Conservation (phyloP, 2,329 filamentous ascomycete species). For the Alternaria sp. region DNA sequence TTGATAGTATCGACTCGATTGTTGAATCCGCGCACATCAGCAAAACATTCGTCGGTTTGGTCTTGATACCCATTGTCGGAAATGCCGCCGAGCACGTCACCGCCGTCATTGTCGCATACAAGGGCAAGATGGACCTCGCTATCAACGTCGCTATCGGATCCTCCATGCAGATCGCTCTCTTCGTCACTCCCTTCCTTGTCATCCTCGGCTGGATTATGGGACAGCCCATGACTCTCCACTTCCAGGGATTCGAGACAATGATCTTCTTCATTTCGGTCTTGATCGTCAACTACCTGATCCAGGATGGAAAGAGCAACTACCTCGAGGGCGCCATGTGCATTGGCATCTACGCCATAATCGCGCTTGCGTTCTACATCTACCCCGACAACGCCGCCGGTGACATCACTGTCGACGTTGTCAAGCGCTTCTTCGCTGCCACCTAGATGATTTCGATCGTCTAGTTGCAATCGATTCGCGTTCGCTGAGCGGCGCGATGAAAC, state of each 20-base stretch:
- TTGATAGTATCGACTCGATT: conserved; percentile 61
- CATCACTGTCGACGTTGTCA: conserved; percentile 34
- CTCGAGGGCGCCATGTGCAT: conserved; percentile 74
- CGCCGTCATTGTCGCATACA: conserved; percentile 61
- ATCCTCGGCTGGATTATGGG: conserved; percentile 63
- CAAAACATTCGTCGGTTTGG: conserved; percentile 64
- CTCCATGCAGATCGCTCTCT: conserved; percentile 63
- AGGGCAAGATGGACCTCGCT: conserved; percentile 64
- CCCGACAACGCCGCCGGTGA: conserved; percentile 57
- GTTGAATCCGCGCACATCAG: conserved; percentile 59
- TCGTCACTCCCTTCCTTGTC: conserved; percentile 64
- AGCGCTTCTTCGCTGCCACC: conserved; percentile 32
- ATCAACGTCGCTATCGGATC: conserved; percentile 62
- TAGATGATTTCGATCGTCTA: no score
- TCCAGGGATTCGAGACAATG: conserved; percentile 87
- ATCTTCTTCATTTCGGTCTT: conserved; percentile 83
- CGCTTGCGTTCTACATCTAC: conserved; percentile 66
- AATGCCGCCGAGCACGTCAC: conserved; percentile 65
- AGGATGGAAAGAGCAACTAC: conserved; percentile 86
- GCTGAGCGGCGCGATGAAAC: conserved; percentile 5
- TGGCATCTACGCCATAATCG: conserved; percentile 64
- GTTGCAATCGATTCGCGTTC: background rate
- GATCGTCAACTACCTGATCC: conserved; percentile 85
- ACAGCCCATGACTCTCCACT: conserved; percentile 71
- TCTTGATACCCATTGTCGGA: conserved; percentile 63